Evolutionary conservation across 2,329 filamentous ascomycete species (phyloP).

Genomic region (Penicillium sp.): DNA sequence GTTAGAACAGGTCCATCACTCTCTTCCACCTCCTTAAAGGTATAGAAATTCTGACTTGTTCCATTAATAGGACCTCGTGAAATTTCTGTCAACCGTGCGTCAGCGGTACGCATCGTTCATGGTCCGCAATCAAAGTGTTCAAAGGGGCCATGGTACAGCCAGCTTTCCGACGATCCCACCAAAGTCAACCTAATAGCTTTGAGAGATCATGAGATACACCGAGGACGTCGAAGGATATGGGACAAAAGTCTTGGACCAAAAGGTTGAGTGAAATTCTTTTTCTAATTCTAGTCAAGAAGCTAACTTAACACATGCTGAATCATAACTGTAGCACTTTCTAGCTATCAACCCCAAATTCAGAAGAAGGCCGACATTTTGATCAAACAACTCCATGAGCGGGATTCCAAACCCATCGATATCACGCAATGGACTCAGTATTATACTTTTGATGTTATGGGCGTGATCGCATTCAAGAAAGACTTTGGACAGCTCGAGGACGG

Average conservation of each 20-base stretch:
- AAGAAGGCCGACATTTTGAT: slow-evolving; percentile 10
- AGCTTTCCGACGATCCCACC: slow-evolving; percentile 20
- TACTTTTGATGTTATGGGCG: slow-evolving; percentile 31
- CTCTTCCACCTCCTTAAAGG: background rate
- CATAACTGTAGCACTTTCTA: slow-evolving; percentile 8
- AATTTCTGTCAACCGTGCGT: slow-evolving; percentile 27
- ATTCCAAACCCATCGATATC: slow-evolving; percentile 6
- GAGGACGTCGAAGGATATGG: slow-evolving; percentile 18
- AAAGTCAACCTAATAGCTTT: background rate
- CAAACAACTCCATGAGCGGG: background rate
- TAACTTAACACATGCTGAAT: background rate
- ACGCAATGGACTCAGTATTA: slow-evolving; percentile 31
- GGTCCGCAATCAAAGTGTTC: slow-evolving; percentile 22
- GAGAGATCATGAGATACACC: slow-evolving; percentile 14
- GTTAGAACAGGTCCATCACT: slow-evolving; percentile 36
- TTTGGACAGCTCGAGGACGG: slow-evolving; percentile 33
- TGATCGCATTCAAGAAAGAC: slow-evolving; percentile 26
- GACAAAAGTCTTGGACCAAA: slow-evolving; percentile 16
- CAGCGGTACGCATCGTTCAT: slow-evolving; percentile 20
- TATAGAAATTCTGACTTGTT: background rate
- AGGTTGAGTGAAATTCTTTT: background rate
- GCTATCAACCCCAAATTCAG: slow-evolving; percentile 14
- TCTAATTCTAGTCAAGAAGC: background rate
- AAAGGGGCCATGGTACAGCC: slow-evolving; percentile 27
- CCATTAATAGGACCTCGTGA: slow-evolving; percentile 28